Base-by-base conservation (phyloP, 306 rosid species). In the Castanospermum australe region DNA sequence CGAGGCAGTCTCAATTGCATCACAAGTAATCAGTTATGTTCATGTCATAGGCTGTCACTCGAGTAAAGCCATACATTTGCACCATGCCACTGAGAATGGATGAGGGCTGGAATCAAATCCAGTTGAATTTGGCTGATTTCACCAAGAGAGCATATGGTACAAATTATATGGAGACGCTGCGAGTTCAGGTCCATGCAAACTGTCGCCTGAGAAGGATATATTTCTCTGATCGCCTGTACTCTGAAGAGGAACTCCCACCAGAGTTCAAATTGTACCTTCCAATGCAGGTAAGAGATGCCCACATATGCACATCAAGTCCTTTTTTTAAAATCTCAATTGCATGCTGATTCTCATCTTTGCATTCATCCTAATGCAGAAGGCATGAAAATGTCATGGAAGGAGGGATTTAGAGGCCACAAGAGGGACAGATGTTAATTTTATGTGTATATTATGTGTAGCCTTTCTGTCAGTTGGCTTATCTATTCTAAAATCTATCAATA, bases 21-120 rank as follows among this genome's bases (percentile, higher is more conserved):
- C 50, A 6, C 24, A 55, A 54, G 36, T 72, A 50, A 76, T 72
- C 51, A 17, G n/a, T 78, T 45, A 51, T 65, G 56, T 47, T 67
- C 74, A 44, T 20, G 18, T 73, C 77, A 35, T 55, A 94, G 97
- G 94, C 88, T 81, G 86, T 86, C 67, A 94, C 97, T 77, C 85
- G 94, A 64, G 97, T 92, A 68, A 92, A 94, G 83, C 98, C 96
- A 6, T 92, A 92, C 75, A 94, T 94, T 84, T 94, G 97, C 89
- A 92, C 94, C 36, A 94, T 94, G 98, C 96, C 97, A 13, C 89
- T 92, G 81, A 92, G 82, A 76, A 86, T 90, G 96, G 96, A 90
- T 74, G 94, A 94, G 17, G 98, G 98, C 7, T 94, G 98, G 97
- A 94, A 94, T 89, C 97, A 92, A 86, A 92, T 94, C 75, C 97